Evolutionary conservation across 495 filamentous ascomycete species (phyloP), one percentile per base, ranked within the genome.

Genomic region (Glarea lozoyensis): DNA sequence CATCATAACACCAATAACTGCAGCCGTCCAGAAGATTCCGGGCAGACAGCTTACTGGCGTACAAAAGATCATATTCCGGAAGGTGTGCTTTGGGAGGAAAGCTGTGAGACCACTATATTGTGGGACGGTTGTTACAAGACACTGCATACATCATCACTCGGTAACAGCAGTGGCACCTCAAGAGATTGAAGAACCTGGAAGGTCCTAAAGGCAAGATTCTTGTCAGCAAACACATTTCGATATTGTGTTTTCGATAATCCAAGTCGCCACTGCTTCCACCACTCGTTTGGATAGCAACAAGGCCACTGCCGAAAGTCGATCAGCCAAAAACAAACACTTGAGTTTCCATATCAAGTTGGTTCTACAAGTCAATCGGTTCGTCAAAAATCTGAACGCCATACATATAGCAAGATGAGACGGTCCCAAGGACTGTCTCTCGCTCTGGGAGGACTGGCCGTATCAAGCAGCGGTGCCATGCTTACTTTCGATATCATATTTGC

Each of bases 401-500:
- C 21, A 37, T 37, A 21, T 23, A 31, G 24, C 42, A 42, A 20
- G 19, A 55, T 55, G 52, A 40, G 24, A 37, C 15, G 35, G 13
- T 33, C 27, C 30, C 33, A 36, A 20, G 38, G 21, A 12, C 15
- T 56, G 24, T 36, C 46, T 31, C 12, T 56, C 30, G 49, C 30
- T 33, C 39, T 56, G 16, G 61, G 61, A 2, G 42, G 43, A 39
- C 37, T 56, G 7, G 54, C 60, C 5, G 24, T 56, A 9, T 23
- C 54, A 16, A 45, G 56, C 23, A 52, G 47, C 25, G 22, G 56
- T 13, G 53, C 47, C 13, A 55, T 53, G 37, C 34, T 55, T 3
- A 52, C 51, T 20, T 55, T 62, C 38, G 45, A 61, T 23, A 41
- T 62, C 25, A 53, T 62, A 11, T 52, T 62, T 13, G 53, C 58